A percentile compares a stretch with the other conserved stretches of the same genome.
phyloP scores from a whole-genome alignment of 2,329 filamentous ascomycete genomes.

The Penicillium sp. region DNA sequence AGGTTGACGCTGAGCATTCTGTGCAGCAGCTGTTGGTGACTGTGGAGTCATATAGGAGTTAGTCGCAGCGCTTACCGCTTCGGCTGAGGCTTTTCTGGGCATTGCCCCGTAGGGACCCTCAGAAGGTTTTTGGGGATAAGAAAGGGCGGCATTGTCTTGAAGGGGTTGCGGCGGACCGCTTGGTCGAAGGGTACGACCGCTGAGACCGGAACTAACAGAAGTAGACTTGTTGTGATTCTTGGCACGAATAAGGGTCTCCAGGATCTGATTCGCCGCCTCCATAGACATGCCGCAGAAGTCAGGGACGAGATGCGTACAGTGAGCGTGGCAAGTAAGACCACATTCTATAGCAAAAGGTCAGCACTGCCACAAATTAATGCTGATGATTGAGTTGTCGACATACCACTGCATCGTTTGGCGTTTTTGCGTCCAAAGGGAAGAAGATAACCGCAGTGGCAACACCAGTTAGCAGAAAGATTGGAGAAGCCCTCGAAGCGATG shows the following conservation, averaged over 20 bases:
- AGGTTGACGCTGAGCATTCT: constrained; percentile 46
- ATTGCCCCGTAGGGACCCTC: constrained; percentile 42
- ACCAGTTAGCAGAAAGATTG: constrained; percentile 99
- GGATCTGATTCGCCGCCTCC: constrained; percentile 91
- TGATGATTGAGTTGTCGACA: constrained; percentile 4
- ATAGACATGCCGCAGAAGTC: constrained; percentile 99
- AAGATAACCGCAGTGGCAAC: constrained; percentile 97
- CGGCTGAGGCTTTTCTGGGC: constrained; percentile 42
- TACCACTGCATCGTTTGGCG: constrained; percentile 87
- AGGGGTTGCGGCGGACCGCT: constrained; percentile 49
- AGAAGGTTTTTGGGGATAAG: constrained; percentile 41
- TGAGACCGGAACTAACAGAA: constrained; percentile 59
- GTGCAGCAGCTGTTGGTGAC: constrained; percentile 42
- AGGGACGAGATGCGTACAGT: constrained; percentile 92
- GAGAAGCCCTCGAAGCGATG: constrained; percentile 97
- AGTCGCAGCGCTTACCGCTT: constrained; percentile 48
- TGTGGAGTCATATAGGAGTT: constrained; percentile 50
- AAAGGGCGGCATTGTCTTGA: constrained; percentile 42
- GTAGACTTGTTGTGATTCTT: constrained; percentile 70
- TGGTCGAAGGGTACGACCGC: constrained; percentile 68
- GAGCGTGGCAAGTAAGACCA: constrained; percentile 83
- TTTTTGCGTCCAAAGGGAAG: constrained; percentile 94
- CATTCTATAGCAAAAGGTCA: constrained; percentile 67
- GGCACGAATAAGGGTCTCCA: constrained; percentile 80
- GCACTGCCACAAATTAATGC: constrained; percentile 6